phyloP scores from a whole-genome alignment of 768 basidiomycete genomes.

The Boletus vinaceobasis region DNA sequence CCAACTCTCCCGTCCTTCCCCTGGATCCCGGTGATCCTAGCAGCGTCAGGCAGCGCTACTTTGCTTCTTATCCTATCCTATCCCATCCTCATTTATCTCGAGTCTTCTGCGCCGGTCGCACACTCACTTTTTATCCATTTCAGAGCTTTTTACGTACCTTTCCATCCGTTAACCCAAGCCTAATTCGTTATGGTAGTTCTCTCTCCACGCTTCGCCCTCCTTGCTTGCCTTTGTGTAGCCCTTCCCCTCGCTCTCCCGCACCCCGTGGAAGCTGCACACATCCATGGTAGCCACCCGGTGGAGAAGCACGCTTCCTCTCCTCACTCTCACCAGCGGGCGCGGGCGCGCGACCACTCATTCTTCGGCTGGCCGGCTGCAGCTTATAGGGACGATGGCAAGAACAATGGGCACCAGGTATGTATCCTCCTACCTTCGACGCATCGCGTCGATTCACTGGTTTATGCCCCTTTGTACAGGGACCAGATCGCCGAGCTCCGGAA shows the following conservation, averaged over 20 bases:
- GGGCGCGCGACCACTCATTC: neutral
- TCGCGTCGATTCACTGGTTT: neutral
- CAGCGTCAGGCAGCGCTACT: constrained; percentile 14
- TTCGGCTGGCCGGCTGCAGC: neutral
- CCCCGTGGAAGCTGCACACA: constrained; percentile 39
- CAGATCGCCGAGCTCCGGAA: neutral
- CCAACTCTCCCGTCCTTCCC: constrained; percentile 35
- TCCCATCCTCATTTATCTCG: constrained; percentile 18
- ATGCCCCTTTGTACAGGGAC: neutral
- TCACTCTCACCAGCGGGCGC: neutral
- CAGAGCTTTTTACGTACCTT: neutral
- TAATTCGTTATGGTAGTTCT: constrained; percentile 47
- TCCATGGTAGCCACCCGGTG: constrained; percentile 23
- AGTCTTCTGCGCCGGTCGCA: constrained; percentile 23
- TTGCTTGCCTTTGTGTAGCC: constrained; percentile 45
- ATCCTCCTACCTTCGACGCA: neutral
- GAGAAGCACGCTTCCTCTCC: constrained; percentile 1
- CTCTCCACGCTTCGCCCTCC: constrained; percentile 43
- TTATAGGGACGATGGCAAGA: neutral
- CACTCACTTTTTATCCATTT: constrained; percentile 16
- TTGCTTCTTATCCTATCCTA: constrained; percentile 17
- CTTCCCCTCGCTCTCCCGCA: constrained; percentile 34
- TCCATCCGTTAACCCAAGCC: constrained; percentile 13
- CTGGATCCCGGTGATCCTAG: constrained; percentile 56
- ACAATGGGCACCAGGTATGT: constrained; percentile 7